Base-by-base conservation (phyloP, 2,329 filamentous ascomycete species). In the Talaromyces sp. region DNA sequence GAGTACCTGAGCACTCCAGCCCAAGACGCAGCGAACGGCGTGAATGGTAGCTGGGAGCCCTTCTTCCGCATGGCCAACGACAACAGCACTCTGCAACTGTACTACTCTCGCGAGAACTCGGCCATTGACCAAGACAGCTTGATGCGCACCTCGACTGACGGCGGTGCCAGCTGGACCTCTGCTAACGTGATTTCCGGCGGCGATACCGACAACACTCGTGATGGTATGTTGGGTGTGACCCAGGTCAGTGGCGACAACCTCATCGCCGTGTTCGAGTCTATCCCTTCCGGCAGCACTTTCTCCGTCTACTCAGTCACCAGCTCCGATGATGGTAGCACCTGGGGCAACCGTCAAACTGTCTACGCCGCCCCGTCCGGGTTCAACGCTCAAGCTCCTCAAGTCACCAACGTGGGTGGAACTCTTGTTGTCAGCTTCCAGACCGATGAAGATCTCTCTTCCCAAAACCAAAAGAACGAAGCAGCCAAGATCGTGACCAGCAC, bases 221-320 rank as follows among this genome's bases (percentile, higher is more conserved):
- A 63, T 44, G 61, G 61, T 5, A 63, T 63, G 61, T 22, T 57
- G 4, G 61, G 61, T 2, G 59, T 61, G 9, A 54, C 59, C 8
- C 32, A 33, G 49, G 36, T 61, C 22, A 28, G 22, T 9, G 54
- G 53, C 32, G 15, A 28, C 59, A 58, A 57, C 19, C 47, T 57
- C 32, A 61, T 57, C 19, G 59, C 55, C n/a, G 49, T 57, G 3
- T 61, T 61, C 8, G 55, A 61, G 27, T 61, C 59, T 22, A 47
- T 57, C 25, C 51, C 47, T 9, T 11, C 52, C 7, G 55, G 55
- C 22, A 36, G 49, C 28, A 57, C 36, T 32, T 61, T 61, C 47
- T 53, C 55, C 17, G 32, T 61, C n/a, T 22, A 61, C 44, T 61
- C 55, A 17, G 49, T 61, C 25, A 58, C 44, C 59, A 57, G 55